These are phyloP conservation scores for Aureobasidium sp. DNA, from an alignment of 2,329 filamentous ascomycete species.

Conservation along the genomic window DNA sequence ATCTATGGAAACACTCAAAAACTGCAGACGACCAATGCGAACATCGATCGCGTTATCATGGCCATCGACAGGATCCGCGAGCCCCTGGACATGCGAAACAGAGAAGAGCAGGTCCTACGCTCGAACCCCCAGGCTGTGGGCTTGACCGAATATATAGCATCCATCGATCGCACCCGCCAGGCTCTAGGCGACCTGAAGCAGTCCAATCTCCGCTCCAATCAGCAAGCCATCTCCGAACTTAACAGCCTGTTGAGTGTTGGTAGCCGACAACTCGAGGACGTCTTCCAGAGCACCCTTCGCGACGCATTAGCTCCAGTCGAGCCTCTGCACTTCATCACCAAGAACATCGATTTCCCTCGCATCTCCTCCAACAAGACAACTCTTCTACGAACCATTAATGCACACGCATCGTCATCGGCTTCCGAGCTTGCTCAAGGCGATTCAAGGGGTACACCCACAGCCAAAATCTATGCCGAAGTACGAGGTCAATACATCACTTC, in stretches of 20 bases:
- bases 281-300: slow-evolving; percentile 71
- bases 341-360: slow-evolving; percentile 67
- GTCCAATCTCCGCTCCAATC: slow-evolving; percentile 88
- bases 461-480: slow-evolving; percentile 77
- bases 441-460: slow-evolving; percentile 57
- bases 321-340: slow-evolving; percentile 86
- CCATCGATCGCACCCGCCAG: slow-evolving; percentile 80
- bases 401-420: slow-evolving; percentile 30
- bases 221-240: slow-evolving; percentile 77
- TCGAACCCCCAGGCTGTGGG: slow-evolving; percentile 70
- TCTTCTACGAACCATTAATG: slow-evolving; percentile 71
- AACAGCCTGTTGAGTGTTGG: slow-evolving; percentile 70
- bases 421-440: slow-evolving; percentile 25
- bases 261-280: slow-evolving; percentile 72
- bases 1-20: slow-evolving; percentile 88
- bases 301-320: slow-evolving; percentile 78
- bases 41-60: slow-evolving; percentile 77
- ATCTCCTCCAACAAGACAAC: slow-evolving; percentile 69
- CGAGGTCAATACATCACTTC: slow-evolving; percentile 78
- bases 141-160: slow-evolving; percentile 76
- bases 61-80: slow-evolving; percentile 85
- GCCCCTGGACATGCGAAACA: slow-evolving; percentile 85
- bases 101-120: slow-evolving; percentile 86
- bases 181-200: slow-evolving; percentile 77
- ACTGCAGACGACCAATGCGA: slow-evolving; percentile 78